Evolutionary conservation across 2,329 filamentous ascomycete genomes (phyloP).

Genomic region (Tolypocladium cylindrosporum): DNA sequence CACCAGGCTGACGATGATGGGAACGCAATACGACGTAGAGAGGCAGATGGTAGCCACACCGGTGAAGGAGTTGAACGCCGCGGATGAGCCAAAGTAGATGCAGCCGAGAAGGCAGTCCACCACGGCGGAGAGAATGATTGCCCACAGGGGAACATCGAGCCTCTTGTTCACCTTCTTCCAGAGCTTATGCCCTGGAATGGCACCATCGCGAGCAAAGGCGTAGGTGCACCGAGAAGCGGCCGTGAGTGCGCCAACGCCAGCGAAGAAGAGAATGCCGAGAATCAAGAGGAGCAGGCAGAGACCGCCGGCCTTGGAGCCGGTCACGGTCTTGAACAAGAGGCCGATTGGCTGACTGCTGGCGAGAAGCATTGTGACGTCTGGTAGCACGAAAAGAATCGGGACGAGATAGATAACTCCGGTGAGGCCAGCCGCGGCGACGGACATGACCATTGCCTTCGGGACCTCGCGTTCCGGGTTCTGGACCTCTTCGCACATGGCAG

Average conservation of each 20-base stretch:
- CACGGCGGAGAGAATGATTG: constrained; percentile 55
- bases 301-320: constrained; percentile 61
- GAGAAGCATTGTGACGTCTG: constrained; percentile 54
- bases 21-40: constrained; percentile 64
- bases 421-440: constrained; percentile 52
- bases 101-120: constrained; percentile 64
- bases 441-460: constrained; percentile 58
- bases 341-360: constrained; percentile 69
- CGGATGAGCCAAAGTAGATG: constrained; percentile 70
- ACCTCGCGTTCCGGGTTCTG: constrained; percentile 50
- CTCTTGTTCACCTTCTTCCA: constrained; percentile 56
- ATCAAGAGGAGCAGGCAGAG: constrained; percentile 69
- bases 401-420: constrained; percentile 58
- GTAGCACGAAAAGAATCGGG: constrained; percentile 66
- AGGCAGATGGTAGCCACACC: constrained; percentile 73
- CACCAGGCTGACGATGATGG: constrained; percentile 61
- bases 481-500: constrained; percentile 50
- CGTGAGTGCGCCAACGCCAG: constrained; percentile 66
- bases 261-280: constrained; percentile 67
- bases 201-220: constrained; percentile 65
- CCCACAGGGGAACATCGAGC: constrained; percentile 61
- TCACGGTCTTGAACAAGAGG: constrained; percentile 64
- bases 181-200: constrained; percentile 57
- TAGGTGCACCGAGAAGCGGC: constrained; percentile 67
- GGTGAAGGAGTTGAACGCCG: constrained; percentile 72